Evolutionary conservation across 2,329 filamentous ascomycete genomes (phyloP), one percentile per base, ranked within the genome.

Genomic region (Botrytis pseudocinerea): DNA sequence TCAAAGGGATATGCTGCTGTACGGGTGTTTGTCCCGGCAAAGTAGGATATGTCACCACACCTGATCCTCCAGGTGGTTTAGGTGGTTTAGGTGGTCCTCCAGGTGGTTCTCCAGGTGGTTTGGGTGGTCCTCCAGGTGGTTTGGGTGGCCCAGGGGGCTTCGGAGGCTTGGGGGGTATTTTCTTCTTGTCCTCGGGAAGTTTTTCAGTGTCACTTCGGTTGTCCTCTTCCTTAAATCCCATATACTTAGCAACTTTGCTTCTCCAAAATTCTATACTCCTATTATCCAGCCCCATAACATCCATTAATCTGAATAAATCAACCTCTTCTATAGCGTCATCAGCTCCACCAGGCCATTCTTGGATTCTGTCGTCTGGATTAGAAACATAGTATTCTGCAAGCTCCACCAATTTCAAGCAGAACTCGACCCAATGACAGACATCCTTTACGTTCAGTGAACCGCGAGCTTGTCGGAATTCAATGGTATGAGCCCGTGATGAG

Each of bases 391-490:
- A 71, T 25, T 75, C 61, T 1, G 78, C 77, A 3, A 79, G 71
- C 9, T 73, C 63, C 0, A 79, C 73, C 16, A 79, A 69, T 25
- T 69, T 73, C 22, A 77, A 57, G 59, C 77, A 78, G 64, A 79
- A 78, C 16, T 78, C 76, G 7, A 78, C 74, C 77, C 76, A 79
- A 20, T 74, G 61, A 22, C 35, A 57, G 22, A 79, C 73, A 59
- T 78, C 74, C 7, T 69, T 51, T n/a, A 59, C 16, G 32, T 74
- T 59, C 4, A 79, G 74, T 5, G 76, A 72, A 2, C 78, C 76
- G 18, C 73, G 74, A 4, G 76, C 76, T 69, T 79, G 77, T 44
- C 78, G 75, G 46, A 79, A 79, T 28, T 79, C 76, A 28, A 78
- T 74, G 1, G 77, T 78, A 62, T 61, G 60, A 32, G 77, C 72